Percentiles rank a stretch among this genome's conserved stretches.
Evolutionary conservation across 371 early-diverging fungal species (phyloP).

Genomic region (Mucor racemosus): DNA sequence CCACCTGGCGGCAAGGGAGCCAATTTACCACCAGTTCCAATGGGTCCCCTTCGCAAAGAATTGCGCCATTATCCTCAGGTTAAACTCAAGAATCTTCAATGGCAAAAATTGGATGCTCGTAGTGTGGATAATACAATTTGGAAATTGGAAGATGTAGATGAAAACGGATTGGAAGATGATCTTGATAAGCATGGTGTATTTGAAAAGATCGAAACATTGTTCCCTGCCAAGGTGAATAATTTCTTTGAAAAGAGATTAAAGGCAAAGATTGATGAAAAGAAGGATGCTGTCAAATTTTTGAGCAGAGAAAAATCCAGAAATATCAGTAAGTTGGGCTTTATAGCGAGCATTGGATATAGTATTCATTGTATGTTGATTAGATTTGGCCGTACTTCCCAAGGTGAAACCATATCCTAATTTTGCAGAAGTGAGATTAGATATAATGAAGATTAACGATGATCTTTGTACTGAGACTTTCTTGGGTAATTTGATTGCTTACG

Average conservation of each 20-base stretch:
- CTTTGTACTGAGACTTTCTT: conserved; percentile 55
- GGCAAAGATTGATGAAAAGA: conserved; percentile 40
- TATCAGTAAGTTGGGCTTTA: conserved; percentile 37
- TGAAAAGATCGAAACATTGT: conserved; percentile 41
- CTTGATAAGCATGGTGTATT: conserved; percentile 41
- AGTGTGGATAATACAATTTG: conserved; percentile 48
- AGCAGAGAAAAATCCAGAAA: conserved; percentile 44
- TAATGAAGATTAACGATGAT: conserved; percentile 44
- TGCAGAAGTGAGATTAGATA: conserved; percentile 42
- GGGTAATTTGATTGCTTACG: conserved; percentile 44
- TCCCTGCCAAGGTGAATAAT: conserved; percentile 47
- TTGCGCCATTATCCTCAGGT: conserved; percentile 48
- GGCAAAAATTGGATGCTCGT: conserved; percentile 51
- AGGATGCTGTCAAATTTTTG: conserved; percentile 48
- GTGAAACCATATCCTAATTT: conserved; percentile 33
- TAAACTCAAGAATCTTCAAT: conserved; percentile 51
- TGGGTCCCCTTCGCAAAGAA: conserved; percentile 43
- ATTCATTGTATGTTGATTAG: conserved; percentile 17
- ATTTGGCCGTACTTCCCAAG: conserved; percentile 47
- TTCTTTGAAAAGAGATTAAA: conserved; percentile 45
- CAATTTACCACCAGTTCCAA: conserved; percentile 24
- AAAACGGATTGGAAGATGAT: conserved; percentile 40
- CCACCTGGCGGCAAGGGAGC: conserved; percentile 30
- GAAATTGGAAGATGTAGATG: conserved; percentile 39
- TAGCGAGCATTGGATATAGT: no score